phyloP scores from a whole-genome alignment of 208 protist species.

The Hexamita inflata region DNA sequence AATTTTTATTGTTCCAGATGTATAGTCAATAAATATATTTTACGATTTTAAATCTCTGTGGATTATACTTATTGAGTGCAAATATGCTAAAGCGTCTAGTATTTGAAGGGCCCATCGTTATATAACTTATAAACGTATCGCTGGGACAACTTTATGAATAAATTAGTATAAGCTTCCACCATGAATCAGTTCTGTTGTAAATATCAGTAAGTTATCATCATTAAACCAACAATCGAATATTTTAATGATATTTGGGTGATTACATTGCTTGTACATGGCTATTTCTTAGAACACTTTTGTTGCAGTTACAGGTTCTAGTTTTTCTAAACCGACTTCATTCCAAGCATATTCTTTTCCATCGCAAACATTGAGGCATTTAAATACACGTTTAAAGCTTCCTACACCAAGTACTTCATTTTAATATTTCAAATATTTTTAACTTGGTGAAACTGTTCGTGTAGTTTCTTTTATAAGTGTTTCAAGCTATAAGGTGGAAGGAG shows the following conservation, averaged over 20 bases:
- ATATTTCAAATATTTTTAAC: slow-evolving; percentile 28
- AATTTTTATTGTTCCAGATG: slow-evolving; percentile 57
- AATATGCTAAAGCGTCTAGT: too few species aligned
- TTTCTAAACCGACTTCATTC: slow-evolving; percentile 53
- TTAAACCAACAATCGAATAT: slow-evolving; percentile 56
- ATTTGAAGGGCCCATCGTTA: too few species aligned
- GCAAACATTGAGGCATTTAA: slow-evolving; percentile 55
- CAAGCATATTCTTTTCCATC: slow-evolving; percentile 63
- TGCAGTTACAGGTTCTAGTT: not conserved
- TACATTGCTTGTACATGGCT: slow-evolving; percentile 50
- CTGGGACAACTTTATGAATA: too few species aligned
- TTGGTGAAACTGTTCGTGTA: too few species aligned
- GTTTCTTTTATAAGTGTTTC: too few species aligned
- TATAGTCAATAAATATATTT: slow-evolving; percentile 69
- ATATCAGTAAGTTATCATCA: slow-evolving; percentile 46
- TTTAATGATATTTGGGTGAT: slow-evolving; percentile 59
- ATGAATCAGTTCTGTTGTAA: slow-evolving; percentile 65
- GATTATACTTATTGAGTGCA: too few species aligned
- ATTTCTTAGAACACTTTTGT: slow-evolving; percentile 51
- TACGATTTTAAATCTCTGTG: slow-evolving; percentile 70
- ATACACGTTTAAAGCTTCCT: slow-evolving; percentile 56
- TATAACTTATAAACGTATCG: too few species aligned
- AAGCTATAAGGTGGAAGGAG: too few species aligned
- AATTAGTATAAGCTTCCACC: slow-evolving; percentile 56
- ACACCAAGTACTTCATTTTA: slow-evolving; percentile 39